These are phyloP conservation scores for Ceratocystis eucalypticola DNA, from an alignment of 2,329 filamentous ascomycete species.

Conservation along the genomic window DNA sequence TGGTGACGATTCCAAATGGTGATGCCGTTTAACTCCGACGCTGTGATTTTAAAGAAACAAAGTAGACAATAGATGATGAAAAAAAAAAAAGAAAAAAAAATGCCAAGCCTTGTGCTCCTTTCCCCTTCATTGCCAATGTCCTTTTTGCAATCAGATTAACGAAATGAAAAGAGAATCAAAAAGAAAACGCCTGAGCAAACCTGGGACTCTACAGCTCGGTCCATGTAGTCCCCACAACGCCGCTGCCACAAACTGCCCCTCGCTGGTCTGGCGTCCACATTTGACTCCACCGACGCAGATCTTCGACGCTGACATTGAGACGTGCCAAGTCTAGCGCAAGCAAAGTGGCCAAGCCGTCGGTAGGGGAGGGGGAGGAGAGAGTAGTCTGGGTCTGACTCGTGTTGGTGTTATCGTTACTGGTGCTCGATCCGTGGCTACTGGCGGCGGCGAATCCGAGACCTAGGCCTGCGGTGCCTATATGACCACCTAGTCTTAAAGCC, in stretches of 20 bases:
- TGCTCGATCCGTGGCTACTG: conserved; percentile 25
- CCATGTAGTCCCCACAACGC: conserved; percentile 11
- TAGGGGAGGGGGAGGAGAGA: conserved; percentile 19
- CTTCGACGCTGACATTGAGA: conserved; percentile 39
- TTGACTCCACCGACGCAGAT: conserved; percentile 22
- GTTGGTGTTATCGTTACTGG: conserved; percentile 20
- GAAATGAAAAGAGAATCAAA: background rate
- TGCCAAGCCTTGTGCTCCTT: background rate
- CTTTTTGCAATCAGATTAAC: background rate
- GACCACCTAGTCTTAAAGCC: too few species aligned
- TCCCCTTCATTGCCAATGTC: background rate
- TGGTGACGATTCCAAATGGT: background rate
- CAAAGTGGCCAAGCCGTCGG: conserved; percentile 31
- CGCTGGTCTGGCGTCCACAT: conserved; percentile 22
- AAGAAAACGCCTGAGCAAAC: background rate
- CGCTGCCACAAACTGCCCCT: conserved; percentile 19
- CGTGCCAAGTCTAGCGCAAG: conserved; percentile 42
- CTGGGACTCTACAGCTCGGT: conserved; percentile 3
- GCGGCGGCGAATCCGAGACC: background rate
- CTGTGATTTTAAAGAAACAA: background rate
- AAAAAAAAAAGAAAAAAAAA: background rate
- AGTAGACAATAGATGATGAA: background rate
- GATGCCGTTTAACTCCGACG: background rate
- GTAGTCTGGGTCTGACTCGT: too few species aligned
- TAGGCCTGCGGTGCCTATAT: too few species aligned